phyloP scores from a whole-genome alignment of 23 red algal species.

The Cyanidium caldarium region DNA sequence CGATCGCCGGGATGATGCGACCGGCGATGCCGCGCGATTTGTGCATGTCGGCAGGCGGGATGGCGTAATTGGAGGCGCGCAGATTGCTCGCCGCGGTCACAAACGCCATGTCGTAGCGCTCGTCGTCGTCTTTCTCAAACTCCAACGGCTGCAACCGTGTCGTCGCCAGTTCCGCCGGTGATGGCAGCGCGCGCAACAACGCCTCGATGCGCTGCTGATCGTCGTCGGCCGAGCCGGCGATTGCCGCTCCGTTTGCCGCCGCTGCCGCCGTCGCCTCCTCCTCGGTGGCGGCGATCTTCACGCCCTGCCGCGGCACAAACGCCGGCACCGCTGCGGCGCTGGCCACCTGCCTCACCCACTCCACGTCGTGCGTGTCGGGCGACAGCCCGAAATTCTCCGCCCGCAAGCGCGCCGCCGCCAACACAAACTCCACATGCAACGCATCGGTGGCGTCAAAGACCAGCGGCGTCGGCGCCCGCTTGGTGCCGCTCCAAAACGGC shows the following conservation, averaged over 20 bases:
- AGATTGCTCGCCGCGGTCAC: slow-evolving; percentile 88
- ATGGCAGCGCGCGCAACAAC: slow-evolving; percentile 26
- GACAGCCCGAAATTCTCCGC: slow-evolving; percentile 72
- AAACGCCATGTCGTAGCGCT: slow-evolving; percentile 86
- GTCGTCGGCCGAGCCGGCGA: slow-evolving; percentile 29
- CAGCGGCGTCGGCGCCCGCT: slow-evolving; percentile 55
- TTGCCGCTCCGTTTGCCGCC: slow-evolving; percentile 21
- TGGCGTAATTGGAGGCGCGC: slow-evolving; percentile 79
- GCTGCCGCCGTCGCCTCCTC: slow-evolving; percentile 70
- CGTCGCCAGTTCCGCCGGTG: slow-evolving; percentile 15
- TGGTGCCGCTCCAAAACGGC: slow-evolving; percentile 97
- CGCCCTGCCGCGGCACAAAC: slow-evolving; percentile 61
- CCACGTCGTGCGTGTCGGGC: background rate
- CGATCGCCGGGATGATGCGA: slow-evolving; percentile 96
- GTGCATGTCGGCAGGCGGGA: slow-evolving; percentile 74
- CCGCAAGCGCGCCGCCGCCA: slow-evolving; percentile 60
- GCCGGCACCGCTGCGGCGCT: slow-evolving; percentile 50
- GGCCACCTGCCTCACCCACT: slow-evolving; percentile 27
- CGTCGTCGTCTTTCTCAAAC: slow-evolving; percentile 98
- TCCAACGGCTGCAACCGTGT: slow-evolving; percentile 65
- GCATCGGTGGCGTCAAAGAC: slow-evolving; percentile 47
- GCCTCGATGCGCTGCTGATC: slow-evolving; percentile 38
- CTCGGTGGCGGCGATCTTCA: slow-evolving; percentile 92
- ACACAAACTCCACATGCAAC: slow-evolving; percentile 65
- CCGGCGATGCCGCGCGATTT: slow-evolving; percentile 86